Evolutionary conservation across 192 early-diverging fungal genomes (phyloP).

Genomic region (Linnemannia schmuckeri): DNA sequence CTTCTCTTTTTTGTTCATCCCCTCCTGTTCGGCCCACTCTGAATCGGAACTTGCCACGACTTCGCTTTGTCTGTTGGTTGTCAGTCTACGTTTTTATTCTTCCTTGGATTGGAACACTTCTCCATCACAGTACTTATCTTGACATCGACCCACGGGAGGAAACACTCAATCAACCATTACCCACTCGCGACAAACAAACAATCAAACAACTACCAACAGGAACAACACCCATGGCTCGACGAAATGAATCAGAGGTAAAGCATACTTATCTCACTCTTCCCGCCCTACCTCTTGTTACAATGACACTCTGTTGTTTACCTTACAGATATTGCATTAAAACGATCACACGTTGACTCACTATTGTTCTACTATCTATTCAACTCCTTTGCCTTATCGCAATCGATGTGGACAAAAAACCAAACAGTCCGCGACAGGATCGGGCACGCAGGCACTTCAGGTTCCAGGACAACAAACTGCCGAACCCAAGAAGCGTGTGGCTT

Average conservation of each 20-base stretch:
- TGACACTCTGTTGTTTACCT: too few species aligned
- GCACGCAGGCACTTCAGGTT: slow-evolving; percentile 20
- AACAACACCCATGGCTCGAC: slow-evolving; percentile 12
- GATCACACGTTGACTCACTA: neutral
- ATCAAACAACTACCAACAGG: neutral
- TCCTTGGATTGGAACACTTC: neutral
- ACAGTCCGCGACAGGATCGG: slow-evolving; percentile 4
- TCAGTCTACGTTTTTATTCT: too few species aligned
- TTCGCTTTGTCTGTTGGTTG: too few species aligned
- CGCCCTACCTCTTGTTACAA: neutral
- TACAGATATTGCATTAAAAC: neutral
- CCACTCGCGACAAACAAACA: neutral
- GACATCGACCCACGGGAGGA: neutral
- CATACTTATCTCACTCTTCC: neutral
- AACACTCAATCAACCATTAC: neutral
- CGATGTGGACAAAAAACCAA: too few species aligned
- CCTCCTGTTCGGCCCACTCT: too few species aligned
- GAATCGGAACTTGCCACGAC: too few species aligned
- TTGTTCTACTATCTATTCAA: neutral
- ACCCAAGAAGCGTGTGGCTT: slow-evolving; percentile 69
- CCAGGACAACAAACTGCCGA: slow-evolving; percentile 58
- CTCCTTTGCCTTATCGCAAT: slow-evolving; percentile 8
- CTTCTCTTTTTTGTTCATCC: too few species aligned
- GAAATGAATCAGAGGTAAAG: slow-evolving; percentile 26
- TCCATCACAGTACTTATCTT: neutral